A percentile compares a stretch with the other conserved stretches of the same genome.
These are phyloP conservation scores for Calocybe indica DNA, from an alignment of 768 basidiomycete species.

Conservation along the genomic window DNA sequence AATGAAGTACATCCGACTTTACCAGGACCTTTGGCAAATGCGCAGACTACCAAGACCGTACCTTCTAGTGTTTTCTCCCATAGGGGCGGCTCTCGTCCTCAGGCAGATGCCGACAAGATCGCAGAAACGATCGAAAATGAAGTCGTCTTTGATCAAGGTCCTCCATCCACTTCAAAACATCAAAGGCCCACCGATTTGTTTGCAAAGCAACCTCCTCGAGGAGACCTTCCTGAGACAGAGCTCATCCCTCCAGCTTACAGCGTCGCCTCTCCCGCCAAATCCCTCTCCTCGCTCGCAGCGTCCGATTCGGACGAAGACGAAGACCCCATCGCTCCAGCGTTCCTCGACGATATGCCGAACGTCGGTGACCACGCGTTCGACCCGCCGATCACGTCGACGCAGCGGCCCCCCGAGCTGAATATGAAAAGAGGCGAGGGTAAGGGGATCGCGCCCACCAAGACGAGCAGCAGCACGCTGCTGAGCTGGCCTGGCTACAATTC, in stretches of 20 bases:
- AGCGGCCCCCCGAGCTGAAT: constrained; percentile 8
- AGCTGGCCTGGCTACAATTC: constrained; percentile 46
- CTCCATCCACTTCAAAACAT: background rate
- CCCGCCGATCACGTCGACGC: constrained; percentile 29
- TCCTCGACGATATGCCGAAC: constrained; percentile 8
- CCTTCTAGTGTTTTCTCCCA: no score
- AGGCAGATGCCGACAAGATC: background rate
- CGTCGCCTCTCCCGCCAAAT: constrained; percentile 24
- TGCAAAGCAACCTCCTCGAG: background rate
- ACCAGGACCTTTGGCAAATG: no score
- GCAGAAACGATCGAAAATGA: background rate
- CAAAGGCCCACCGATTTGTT: no score
- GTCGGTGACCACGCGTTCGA: constrained; percentile 16
- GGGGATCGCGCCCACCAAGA: constrained; percentile 2
- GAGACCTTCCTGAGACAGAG: background rate
- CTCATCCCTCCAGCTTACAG: constrained; percentile 7
- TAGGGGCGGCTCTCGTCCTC: no score
- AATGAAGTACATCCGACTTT: no score
- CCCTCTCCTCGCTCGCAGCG: constrained; percentile 27
- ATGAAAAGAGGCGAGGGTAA: constrained; percentile 16
- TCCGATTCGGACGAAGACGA: constrained; percentile 20
- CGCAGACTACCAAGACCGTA: no score
- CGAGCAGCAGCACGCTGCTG: no score
- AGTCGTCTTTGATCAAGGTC: no score
- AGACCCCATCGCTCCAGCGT: background rate